Percentiles rank a stretch among this genome's conserved stretches.
phyloP scores from a whole-genome alignment of 352 stramenopile species.

The Phytophthora ramorum region DNA sequence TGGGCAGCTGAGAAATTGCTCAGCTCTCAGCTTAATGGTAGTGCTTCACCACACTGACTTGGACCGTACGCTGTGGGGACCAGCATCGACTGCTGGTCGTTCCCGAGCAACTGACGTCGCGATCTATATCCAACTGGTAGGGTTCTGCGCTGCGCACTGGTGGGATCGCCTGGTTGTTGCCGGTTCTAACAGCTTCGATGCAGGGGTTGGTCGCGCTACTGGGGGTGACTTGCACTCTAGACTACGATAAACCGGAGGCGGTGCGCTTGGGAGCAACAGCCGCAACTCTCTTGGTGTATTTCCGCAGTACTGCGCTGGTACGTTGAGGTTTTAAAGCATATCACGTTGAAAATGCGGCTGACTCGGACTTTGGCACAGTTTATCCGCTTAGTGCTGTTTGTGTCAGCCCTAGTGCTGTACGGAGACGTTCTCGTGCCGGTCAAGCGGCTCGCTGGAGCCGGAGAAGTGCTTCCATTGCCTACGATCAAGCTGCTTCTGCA shows the following conservation, averaged over 20 bases:
- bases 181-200: constrained; percentile 11
- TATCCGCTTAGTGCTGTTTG: constrained; percentile 60
- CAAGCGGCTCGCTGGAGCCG: constrained; percentile 20
- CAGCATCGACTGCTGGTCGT: constrained; percentile 48
- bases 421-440: constrained; percentile 63
- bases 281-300: constrained; percentile 56
- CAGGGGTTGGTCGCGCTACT: constrained; percentile 50
- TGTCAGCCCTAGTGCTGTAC: constrained; percentile 60
- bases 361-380: constrained; percentile 46
- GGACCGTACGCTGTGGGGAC: constrained; percentile 67
- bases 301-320: constrained; percentile 68
- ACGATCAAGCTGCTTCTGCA: constrained; percentile 40
- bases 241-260: constrained; percentile 64
- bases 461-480: constrained; percentile 14
- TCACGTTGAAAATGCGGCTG: not conserved
- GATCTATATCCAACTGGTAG: constrained; percentile 62
- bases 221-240: constrained; percentile 36
- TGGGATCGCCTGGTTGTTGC: not conserved
- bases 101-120: constrained; percentile 46
- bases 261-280: constrained; percentile 46
- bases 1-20: not conserved
- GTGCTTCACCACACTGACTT: constrained; percentile 69
- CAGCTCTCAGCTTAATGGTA: constrained; percentile 60
- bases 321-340: not conserved
- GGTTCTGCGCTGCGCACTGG: not conserved